These are phyloP conservation scores for Carex kokanica DNA, from an alignment of 176 grass and related monocot genomes.

Conservation along the genomic window DNA sequence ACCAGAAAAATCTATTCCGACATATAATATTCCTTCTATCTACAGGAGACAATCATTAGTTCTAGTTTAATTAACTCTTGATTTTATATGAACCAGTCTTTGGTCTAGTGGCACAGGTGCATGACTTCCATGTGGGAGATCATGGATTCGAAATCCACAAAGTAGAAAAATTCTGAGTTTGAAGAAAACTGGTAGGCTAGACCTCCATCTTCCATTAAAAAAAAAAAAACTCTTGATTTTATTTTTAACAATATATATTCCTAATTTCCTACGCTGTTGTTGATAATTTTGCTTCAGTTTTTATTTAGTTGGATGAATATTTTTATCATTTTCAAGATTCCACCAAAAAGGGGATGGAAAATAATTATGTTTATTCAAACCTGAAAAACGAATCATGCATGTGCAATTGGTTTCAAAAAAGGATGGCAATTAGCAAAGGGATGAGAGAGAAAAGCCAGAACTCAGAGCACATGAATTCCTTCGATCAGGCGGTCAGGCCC, in stretches of 20 bases:
- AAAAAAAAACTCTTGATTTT: background rate
- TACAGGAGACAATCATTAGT: too few species aligned
- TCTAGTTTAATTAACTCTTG: too few species aligned
- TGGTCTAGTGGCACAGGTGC: too few species aligned
- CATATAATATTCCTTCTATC: too few species aligned
- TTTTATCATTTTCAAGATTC: background rate
- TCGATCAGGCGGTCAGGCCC: slow-evolving; percentile 4
- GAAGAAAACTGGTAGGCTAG: too few species aligned
- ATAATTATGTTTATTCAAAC: slow-evolving; percentile 5
- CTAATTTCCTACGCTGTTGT: background rate
- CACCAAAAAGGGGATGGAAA: background rate
- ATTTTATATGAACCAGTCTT: too few species aligned
- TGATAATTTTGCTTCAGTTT: too few species aligned
- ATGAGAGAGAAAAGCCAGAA: slow-evolving; percentile 5
- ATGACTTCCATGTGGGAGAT: background rate
- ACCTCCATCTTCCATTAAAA: too few species aligned
- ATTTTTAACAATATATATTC: too few species aligned
- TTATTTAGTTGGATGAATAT: background rate
- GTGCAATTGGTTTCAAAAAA: slow-evolving; percentile 25
- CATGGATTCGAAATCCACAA: too few species aligned
- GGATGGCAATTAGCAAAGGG: background rate
- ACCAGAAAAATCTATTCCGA: background rate
- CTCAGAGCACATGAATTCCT: slow-evolving; percentile 18
- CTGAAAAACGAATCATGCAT: background rate
- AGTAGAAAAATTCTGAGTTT: background rate